phyloP scores from a whole-genome alignment of 176 grass and related monocot genomes.

The Hordeum marinum region DNA sequence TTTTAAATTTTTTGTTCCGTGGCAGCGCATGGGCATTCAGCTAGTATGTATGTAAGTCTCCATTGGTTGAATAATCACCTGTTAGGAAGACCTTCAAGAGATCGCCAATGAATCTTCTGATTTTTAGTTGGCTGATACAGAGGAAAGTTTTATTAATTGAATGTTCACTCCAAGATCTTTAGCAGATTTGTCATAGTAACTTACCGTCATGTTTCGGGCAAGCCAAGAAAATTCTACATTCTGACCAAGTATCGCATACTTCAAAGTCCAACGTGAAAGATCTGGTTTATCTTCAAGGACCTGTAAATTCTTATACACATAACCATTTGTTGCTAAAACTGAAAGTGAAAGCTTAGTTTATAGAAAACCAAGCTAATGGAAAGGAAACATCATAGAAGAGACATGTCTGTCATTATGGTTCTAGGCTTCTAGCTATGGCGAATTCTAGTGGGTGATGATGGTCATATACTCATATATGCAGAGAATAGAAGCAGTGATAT shows the following conservation, averaged over 20 bases:
- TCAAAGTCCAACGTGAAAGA: conserved; percentile 79
- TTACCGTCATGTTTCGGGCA: conserved; percentile 77
- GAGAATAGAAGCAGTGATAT: not conserved
- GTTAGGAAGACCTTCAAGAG: conserved; percentile 93
- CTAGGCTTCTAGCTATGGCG: not conserved
- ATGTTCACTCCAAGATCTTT: not conserved
- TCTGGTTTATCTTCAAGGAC: conserved; percentile 84
- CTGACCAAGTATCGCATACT: conserved; percentile 74
- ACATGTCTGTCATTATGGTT: not conserved
- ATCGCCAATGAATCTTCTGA: conserved; percentile 98
- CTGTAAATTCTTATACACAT: conserved; percentile 36
- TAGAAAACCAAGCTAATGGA: conserved; percentile 10
- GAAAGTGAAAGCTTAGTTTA: not conserved
- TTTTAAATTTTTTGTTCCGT: not conserved
- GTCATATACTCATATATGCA: not conserved
- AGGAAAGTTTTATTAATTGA: conserved; percentile 18
- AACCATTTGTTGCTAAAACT: not conserved
- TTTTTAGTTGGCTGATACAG: conserved; percentile 79
- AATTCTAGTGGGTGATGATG: not conserved
- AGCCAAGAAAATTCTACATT: conserved; percentile 95
- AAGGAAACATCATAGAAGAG: not conserved
- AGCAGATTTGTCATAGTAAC: conserved; percentile 6
- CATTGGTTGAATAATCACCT: conserved; percentile 33
- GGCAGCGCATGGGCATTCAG: no score
- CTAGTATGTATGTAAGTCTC: not conserved